Evolutionary conservation across 2,329 filamentous ascomycete species (phyloP), one percentile per base, ranked within the genome.

Genomic region (Fusarium albidum): DNA sequence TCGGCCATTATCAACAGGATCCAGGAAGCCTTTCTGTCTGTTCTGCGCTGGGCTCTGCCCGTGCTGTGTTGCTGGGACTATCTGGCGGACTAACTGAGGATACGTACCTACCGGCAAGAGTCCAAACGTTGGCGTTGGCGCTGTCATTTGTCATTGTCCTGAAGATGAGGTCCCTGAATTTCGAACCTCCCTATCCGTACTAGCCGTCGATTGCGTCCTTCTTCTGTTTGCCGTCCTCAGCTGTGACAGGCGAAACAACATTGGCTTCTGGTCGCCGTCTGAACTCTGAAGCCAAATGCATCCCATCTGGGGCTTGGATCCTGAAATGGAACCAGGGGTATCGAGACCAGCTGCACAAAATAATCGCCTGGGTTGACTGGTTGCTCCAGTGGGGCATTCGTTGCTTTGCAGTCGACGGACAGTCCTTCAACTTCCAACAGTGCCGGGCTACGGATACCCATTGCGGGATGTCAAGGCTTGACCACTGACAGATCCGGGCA

Each of bases 61-160:
- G 29, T n/a, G 21, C n/a, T 31, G 29, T 9, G 29, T 31, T 11
- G 45, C 45, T 40, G 35, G 25, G 21, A 7, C 21, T 21, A 4
- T 21, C 4, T 21, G 27, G 46, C 39, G 45, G n/a, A 48, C 58
- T 49, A 46, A 52, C 49, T 50, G 53, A 54, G 33, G 38, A 42
- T 4, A 21, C 21, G 28, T 33, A 38, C 50, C 50, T 47, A 42
- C 52, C 18, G 32, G 49, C 38, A 41, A 50, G 26, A 29, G 42
- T 45, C 55, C 58, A 62, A 59, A 61, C 58, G n/a, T n/a, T n/a
- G 21, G 21, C 21, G 47, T 51, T 62, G 58, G 58, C 53, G 54
- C 32, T 61, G 57, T 45, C 47, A 34, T 58, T 34, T 48, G 42
- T 49, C 28, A 26, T 14, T 34, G 31, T 55, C 44, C 44, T 61